phyloP scores from a whole-genome alignment of 2,329 filamentous ascomycete genomes.

The Penicillium sp. region DNA sequence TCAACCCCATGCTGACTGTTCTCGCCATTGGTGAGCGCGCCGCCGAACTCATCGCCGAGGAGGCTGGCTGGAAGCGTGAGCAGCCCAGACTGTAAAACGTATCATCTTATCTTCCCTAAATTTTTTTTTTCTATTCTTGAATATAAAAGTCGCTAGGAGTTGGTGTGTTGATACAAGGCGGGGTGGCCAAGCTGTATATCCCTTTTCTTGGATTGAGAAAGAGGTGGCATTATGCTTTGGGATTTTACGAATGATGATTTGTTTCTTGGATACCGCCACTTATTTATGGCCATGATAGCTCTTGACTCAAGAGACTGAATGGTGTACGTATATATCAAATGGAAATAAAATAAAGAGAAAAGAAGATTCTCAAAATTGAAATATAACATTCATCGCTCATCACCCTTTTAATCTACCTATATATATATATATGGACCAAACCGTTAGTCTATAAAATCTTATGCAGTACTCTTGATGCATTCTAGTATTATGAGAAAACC shows the following conservation, averaged over 20 bases:
- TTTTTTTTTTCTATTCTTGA: slow-evolving; percentile 15
- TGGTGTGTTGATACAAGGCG: not conserved
- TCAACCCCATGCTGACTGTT: slow-evolving; percentile 92
- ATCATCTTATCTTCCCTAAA: slow-evolving; percentile 2
- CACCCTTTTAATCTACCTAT: not conserved
- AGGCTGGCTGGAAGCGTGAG: slow-evolving; percentile 68
- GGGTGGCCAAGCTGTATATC: not conserved
- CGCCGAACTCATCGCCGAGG: slow-evolving; percentile 80
- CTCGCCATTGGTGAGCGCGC: slow-evolving; percentile 81
- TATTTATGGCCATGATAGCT: not conserved
- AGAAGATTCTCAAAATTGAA: not conserved
- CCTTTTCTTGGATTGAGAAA: not conserved
- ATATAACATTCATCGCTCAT: not conserved
- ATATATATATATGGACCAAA: not conserved
- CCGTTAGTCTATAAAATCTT: not conserved
- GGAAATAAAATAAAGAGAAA: not conserved
- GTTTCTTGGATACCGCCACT: slow-evolving; percentile 2
- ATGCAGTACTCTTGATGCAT: not conserved
- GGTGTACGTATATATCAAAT: slow-evolving; percentile 1
- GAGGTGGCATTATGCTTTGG: not conserved
- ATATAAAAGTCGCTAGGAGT: slow-evolving; percentile 5
- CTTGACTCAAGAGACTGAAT: not conserved
- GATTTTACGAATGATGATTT: slow-evolving; percentile 24
- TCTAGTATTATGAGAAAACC: slow-evolving; percentile 3
- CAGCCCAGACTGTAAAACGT: slow-evolving; percentile 45